Evolutionary conservation across 2,329 filamentous ascomycete genomes (phyloP).

Genomic region (Neopestalotiopsis clavispora): DNA sequence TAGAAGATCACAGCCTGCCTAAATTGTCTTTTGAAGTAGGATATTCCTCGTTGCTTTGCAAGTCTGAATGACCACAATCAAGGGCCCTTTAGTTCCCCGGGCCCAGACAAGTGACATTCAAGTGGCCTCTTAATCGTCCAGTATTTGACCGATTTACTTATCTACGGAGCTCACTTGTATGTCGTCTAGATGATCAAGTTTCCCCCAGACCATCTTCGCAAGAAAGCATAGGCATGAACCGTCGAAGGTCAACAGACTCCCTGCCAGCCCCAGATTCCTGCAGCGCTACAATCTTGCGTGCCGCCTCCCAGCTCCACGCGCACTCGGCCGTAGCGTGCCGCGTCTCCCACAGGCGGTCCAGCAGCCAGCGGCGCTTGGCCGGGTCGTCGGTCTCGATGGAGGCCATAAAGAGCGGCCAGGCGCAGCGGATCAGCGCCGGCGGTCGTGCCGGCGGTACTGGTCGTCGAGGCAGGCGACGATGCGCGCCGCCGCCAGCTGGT

Average conservation of each 20-base stretch:
- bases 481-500: not conserved
- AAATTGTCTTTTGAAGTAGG: too few relatives aligned
- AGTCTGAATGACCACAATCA: too few relatives aligned
- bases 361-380: conserved; percentile 1
- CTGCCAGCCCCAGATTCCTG: not conserved
- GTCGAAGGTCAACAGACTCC: not conserved
- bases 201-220: not conserved
- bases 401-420: conserved; percentile 20
- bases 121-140: too few relatives aligned
- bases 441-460: not conserved
- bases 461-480: conserved; percentile 11
- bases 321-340: conserved; percentile 13
- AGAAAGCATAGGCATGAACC: not conserved
- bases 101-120: too few relatives aligned
- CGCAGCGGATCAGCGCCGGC: conserved; percentile 15
- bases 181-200: too few relatives aligned
- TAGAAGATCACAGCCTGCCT: too few relatives aligned
- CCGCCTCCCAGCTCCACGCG: conserved; percentile 16
- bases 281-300: not conserved
- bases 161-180: too few relatives aligned
- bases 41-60: too few relatives aligned
- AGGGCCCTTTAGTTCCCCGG: too few relatives aligned
- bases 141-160: too few relatives aligned
- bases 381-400: conserved; percentile 14
- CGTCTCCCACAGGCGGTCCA: conserved; percentile 4